Evolutionary conservation across 164 flowering plant species (phyloP), one percentile per base, ranked within the genome.

Genomic region (Aristolochia fimbriata): DNA sequence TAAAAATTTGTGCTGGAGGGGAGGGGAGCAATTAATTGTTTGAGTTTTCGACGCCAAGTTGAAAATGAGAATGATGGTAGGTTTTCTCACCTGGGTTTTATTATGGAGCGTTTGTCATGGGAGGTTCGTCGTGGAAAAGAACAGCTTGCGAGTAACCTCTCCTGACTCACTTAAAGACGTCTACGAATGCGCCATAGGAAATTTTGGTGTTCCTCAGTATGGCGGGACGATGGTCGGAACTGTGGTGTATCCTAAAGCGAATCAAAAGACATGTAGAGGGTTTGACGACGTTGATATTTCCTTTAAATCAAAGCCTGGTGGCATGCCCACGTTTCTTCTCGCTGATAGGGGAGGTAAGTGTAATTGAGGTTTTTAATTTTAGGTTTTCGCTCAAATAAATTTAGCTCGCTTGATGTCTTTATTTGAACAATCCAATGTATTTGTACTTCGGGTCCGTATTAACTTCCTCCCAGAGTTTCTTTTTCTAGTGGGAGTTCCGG

Each of bases 201-300:
- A 93, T 62, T 93, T 93, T 69, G 99, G 99, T 25, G 86, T 93
- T 66, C 98, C 99, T 68, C 84, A 88, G 49, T 88, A 88, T 66
- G 97, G 99, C 50, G 99, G 97, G 27, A 78, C 85, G 16, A 62
- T 90, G 81, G 69, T 74, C 24, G 99, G 99, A 4, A 76, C 77
- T 21, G 95, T 88, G 17, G 67, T 77, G 43, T 90, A 82, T 65
- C 97, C 97, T 0, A 78, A 78, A 66, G 56, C 83, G 20, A 85
- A 90, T 75, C 87, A 88, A 20, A 81, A 83, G 68, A 92, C 84
- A 4, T 93, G 99, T 67, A 83, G 77, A 70, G 66, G 51, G n/a
- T 93, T 84, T 55, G 70, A 69, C 1, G 82, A 78, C n/a, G 65
- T 71, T 31, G 88, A 73, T 63, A 43, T 82, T 53, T 74, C 83